Evolutionary conservation across 768 basidiomycete genomes (phyloP), one percentile per base, ranked within the genome.

Genomic region (Russula dissimulans): DNA sequence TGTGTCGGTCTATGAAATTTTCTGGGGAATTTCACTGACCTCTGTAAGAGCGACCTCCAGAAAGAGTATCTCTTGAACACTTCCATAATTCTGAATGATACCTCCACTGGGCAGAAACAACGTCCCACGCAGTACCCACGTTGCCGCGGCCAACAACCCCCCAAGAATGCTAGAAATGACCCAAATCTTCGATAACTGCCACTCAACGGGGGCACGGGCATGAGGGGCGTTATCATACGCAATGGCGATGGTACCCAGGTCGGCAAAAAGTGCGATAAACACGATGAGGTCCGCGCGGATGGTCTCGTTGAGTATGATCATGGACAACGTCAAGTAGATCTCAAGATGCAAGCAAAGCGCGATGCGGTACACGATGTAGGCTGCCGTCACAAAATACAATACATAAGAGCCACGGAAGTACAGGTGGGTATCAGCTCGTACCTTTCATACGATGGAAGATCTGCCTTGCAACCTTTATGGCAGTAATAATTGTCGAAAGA

Each of bases 391-490:
- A 26, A 26, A 66, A 69, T 59, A 66, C 69, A 60, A 71, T 14
- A 72, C 54, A 71, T 66, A 55, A 73, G 70, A 45, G 15, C 32
- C n/a, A 11, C 22, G 36, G 9, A 9, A 12, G 36, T 32, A 11
- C 11, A 17, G 7, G 6, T 8, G 9, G 5, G 31, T 29, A 34
- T 26, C 41, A 45, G n/a, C 5, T 7, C 64, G 68, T 70, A 54
- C 74, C 75, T 67, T 75, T 74, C 78, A 76, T 75, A 48, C 78
- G 72, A 62, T 79, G 77, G 71, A 79, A 79, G 64, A 79, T 79
- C 66, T 78, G 76, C 26, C 78, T 70, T 3, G 78, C 75, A 4
- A 76, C 77, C 66, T 78, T 78, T 69, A 79, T 77, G 50, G 74
- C 68, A 8, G 76, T 77, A 62, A 79, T 77, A 58, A 73, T 74